phyloP scores from a whole-genome alignment of 2,329 filamentous ascomycete species.

The Hypomyces rosellus region DNA sequence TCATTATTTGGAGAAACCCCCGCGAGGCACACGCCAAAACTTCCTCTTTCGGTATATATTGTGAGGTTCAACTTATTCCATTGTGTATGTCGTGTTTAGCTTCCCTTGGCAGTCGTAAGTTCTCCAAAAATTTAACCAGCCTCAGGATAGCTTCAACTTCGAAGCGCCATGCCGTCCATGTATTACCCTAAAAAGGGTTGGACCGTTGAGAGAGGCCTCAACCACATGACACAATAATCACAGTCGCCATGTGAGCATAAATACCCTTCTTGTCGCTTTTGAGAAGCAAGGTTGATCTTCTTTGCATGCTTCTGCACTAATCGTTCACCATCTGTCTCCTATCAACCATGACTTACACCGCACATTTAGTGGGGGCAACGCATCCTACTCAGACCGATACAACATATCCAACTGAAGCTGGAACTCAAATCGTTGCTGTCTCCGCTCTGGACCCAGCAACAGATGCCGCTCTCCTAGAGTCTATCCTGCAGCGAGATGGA shows the following conservation, averaged over 20 bases:
- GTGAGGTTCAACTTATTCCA: not conserved
- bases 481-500: slow-evolving; percentile 25
- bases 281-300: no score
- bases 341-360: slow-evolving; percentile 7
- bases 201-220: no score
- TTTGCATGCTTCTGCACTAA: not conserved
- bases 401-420: slow-evolving; percentile 10
- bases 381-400: slow-evolving; percentile 13
- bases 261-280: no score
- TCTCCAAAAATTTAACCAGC: no score
- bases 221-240: no score
- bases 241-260: no score
- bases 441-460: slow-evolving; percentile 17
- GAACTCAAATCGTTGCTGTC: slow-evolving; percentile 15
- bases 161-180: not conserved
- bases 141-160: no score
- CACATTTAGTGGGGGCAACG: slow-evolving; percentile 5
- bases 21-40: not conserved
- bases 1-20: not conserved
- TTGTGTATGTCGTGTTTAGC: not conserved
- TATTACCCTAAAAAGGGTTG: slow-evolving; percentile 6
- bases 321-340: not conserved
- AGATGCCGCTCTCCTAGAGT: slow-evolving; percentile 15
- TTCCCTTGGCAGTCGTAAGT: no score
- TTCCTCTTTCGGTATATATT: not conserved